Evolutionary conservation across 192 early-diverging fungal genomes (phyloP).

Genomic region (Linnemannia schmuckeri): DNA sequence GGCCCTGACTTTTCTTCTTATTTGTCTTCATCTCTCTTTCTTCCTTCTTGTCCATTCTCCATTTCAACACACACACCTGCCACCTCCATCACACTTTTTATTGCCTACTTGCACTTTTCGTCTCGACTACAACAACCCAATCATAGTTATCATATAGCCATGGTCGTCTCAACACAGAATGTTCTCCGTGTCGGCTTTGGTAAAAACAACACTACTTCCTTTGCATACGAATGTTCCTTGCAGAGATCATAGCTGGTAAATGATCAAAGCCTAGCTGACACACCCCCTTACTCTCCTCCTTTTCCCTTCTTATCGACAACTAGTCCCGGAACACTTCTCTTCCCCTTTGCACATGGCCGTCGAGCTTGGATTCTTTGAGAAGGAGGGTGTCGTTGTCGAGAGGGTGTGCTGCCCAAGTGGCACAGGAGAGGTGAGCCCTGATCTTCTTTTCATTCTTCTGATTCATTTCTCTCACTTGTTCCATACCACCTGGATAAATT

Average conservation of each 20-base stretch:
- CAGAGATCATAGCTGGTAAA: not conserved
- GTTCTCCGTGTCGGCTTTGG: conserved; percentile 54
- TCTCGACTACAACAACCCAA: not conserved
- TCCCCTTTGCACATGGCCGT: conserved; percentile 75
- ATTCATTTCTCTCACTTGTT: not conserved
- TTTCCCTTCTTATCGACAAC: not conserved
- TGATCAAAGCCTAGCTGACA: not conserved
- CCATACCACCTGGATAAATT: not conserved
- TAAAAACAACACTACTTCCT: not conserved
- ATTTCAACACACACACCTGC: not conserved
- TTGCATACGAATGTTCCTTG: not conserved
- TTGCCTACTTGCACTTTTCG: not conserved
- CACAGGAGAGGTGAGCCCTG: conserved; percentile 35
- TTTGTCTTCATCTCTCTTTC: not conserved
- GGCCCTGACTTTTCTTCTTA: not conserved
- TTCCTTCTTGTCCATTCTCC: not conserved
- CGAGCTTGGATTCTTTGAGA: conserved; percentile 69
- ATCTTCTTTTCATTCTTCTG: not conserved
- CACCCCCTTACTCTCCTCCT: not conserved
- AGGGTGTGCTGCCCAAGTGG: conserved; percentile 66
- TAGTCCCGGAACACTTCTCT: conserved; percentile 84
- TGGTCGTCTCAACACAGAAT: conserved; percentile 42
- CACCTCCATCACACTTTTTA: not conserved
- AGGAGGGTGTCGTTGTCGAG: conserved; percentile 67
- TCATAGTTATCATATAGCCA: not conserved